Percentiles rank a stretch among this genome's conserved stretches.
These are phyloP conservation scores for Salisapilia sapeloensis DNA, from an alignment of 352 stramenopile species.

Conservation along the genomic window DNA sequence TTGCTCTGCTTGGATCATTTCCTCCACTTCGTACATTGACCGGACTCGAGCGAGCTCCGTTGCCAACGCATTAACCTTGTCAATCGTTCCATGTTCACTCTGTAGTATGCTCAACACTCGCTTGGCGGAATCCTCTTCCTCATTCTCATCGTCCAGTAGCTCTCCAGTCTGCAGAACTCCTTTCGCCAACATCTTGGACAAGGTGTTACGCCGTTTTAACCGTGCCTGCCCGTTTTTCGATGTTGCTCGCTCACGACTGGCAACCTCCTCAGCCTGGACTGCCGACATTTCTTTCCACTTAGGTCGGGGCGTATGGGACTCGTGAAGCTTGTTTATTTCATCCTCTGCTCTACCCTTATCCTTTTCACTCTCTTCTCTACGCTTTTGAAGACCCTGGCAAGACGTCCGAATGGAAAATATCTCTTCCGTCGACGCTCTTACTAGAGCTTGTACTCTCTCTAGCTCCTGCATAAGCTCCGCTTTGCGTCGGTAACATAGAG, in stretches of 20 bases:
- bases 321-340: constrained; percentile 23
- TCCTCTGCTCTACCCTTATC: constrained; percentile 11
- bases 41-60: constrained; percentile 30
- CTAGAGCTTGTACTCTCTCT: too few relatives aligned
- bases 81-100: constrained; percentile 42
- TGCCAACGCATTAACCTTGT: constrained; percentile 34
- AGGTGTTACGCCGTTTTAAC: constrained; percentile 2
- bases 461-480: too few relatives aligned
- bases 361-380: constrained; percentile 6
- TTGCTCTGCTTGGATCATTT: constrained; percentile 26
- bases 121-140: constrained; percentile 17
- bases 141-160: constrained; percentile 11
- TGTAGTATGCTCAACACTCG: constrained; percentile 26
- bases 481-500: too few relatives aligned
- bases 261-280: constrained; percentile 4
- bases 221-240: constrained; percentile 3
- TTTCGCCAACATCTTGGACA: background rate
- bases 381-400: constrained; percentile 12
- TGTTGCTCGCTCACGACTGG: constrained; percentile 1
- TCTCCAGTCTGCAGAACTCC: too few relatives aligned
- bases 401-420: constrained; percentile 46
- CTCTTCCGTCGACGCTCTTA: constrained; percentile 24
- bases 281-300: constrained; percentile 29
- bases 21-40: constrained; percentile 21
- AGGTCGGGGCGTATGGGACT: constrained; percentile 38